Evolutionary conservation across 2,329 filamentous ascomycete genomes (phyloP).

Genomic region (Paracamarosporium sp.): DNA sequence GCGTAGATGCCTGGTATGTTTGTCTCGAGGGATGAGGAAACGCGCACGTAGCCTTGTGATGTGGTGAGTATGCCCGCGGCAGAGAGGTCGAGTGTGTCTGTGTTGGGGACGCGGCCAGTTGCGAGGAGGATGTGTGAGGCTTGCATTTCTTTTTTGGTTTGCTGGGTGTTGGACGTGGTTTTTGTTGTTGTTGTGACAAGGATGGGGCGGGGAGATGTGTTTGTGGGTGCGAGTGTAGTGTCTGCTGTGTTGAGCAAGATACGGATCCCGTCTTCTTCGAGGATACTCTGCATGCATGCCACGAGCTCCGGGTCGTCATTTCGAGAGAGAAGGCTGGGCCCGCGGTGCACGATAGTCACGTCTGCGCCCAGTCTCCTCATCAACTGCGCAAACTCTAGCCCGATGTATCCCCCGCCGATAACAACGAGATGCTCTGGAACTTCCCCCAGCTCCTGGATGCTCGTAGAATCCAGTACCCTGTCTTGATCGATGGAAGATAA

Average conservation of each 20-base stretch:
- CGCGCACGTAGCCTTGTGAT: conserved; percentile 52
- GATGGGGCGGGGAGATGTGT: no score
- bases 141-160: conserved; percentile 28
- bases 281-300: conserved; percentile 50
- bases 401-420: conserved; percentile 62
- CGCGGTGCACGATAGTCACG: conserved; percentile 58
- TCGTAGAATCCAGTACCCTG: conserved; percentile 56
- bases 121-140: conserved; percentile 60
- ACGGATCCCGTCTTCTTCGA: conserved; percentile 55
- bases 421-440: conserved; percentile 59
- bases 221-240: conserved; percentile 30
- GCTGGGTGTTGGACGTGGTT: no score
- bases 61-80: conserved; percentile 52
- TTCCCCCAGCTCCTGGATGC: conserved; percentile 54
- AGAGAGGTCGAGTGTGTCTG: conserved; percentile 52
- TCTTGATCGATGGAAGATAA: conserved; percentile 42
- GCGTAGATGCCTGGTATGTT: conserved; percentile 53
- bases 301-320: conserved; percentile 59
- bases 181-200: conserved; percentile 20
- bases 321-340: conserved; percentile 49
- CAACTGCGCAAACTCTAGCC: conserved; percentile 62
- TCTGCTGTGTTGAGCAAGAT: conserved; percentile 48
- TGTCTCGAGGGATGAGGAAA: conserved; percentile 55
- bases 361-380: conserved; percentile 58
- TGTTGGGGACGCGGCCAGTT: conserved; percentile 59